Conservation (phyloP, 2,329 filamentous ascomycete species). For the Bipolaris zeicola region DNA sequence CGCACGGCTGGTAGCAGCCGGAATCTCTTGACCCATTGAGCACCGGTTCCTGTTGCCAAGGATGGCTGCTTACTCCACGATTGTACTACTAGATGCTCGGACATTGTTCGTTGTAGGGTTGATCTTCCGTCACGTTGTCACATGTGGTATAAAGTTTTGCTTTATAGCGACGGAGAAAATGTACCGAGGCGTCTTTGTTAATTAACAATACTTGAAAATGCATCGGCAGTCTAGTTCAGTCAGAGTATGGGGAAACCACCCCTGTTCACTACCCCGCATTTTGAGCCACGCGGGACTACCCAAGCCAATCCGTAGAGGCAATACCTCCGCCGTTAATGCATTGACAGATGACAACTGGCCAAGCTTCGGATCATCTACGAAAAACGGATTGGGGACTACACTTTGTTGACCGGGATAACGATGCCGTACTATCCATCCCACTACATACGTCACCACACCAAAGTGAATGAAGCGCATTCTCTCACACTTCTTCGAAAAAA, state of each 20-base stretch:
- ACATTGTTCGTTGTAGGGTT: background rate
- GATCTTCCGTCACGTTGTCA: background rate
- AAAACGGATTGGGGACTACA: background rate
- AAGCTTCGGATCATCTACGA: constrained; percentile 5
- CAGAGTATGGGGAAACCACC: constrained; percentile 7
- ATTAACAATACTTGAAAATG: background rate
- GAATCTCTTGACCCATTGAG: background rate
- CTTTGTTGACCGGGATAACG: constrained; percentile 1
- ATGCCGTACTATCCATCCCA: background rate
- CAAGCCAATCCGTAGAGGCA: constrained; percentile 14
- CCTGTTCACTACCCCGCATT: constrained; percentile 21
- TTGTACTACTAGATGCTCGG: background rate
- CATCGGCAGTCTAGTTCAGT: background rate
- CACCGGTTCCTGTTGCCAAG: background rate
- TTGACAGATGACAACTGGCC: constrained; percentile 15
- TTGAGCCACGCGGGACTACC: constrained; percentile 8
- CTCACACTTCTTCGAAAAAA: background rate
- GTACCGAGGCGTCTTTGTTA: constrained; percentile 1
- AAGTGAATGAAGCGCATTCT: background rate
- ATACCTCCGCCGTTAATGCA: constrained; percentile 13
- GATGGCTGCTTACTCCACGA: background rate
- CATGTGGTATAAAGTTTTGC: background rate
- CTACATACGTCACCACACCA: background rate
- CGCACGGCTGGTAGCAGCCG: background rate
- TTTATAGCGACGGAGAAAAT: background rate